phyloP scores from a whole-genome alignment of 208 protist genomes.

The Leishmania arabica region DNA sequence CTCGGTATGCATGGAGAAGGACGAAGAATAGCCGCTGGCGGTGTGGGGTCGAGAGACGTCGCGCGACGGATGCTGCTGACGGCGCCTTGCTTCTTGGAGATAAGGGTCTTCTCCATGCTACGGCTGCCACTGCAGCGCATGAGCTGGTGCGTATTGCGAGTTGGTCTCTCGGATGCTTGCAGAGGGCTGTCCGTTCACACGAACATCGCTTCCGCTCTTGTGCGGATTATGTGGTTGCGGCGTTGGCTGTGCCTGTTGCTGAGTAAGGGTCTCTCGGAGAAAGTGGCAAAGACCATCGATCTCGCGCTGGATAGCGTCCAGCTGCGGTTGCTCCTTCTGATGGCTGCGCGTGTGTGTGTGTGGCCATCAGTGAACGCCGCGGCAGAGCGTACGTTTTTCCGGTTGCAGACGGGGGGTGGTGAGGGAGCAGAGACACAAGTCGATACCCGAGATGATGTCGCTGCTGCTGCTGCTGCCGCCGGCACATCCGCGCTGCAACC shows the following conservation, averaged over 20 bases:
- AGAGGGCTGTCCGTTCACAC: not conserved
- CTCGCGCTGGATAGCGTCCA: not conserved
- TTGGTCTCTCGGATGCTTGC: not conserved
- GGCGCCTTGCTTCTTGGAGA: not conserved
- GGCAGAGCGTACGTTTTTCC: no score
- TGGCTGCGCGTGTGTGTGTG: no score
- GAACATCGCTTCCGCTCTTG: not conserved
- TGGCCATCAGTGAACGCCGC: no score
- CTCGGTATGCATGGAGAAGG: not conserved
- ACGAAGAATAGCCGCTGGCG: not conserved
- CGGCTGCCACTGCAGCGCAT: not conserved
- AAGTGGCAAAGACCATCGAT: not conserved
- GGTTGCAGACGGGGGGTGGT: no score
- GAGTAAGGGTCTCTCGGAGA: not conserved
- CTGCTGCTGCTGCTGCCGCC: not conserved
- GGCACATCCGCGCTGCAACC: no score
- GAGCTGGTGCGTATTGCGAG: not conserved
- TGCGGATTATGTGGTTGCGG: not conserved
- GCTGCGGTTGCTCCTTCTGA: no score
- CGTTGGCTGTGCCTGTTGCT: not conserved
- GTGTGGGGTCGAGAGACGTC: not conserved
- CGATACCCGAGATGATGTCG: no score
- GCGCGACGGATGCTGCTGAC: not conserved
- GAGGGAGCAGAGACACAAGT: no score
- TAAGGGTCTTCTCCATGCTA: not conserved